phyloP scores from a whole-genome alignment of 352 stramenopile species.

The Phytopythium helicoides region DNA sequence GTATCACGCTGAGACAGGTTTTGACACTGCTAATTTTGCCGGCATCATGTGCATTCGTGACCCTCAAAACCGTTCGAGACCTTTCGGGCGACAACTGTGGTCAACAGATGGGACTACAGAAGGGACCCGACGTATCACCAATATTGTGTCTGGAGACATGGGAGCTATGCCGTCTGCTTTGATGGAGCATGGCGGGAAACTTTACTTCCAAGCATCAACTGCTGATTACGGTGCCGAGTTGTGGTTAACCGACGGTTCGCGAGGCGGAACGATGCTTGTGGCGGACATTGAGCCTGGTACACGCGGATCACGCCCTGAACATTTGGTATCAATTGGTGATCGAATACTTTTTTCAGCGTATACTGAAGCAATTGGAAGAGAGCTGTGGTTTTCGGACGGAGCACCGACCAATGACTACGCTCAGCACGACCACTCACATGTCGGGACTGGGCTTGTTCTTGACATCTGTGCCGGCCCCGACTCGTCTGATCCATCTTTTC shows the following conservation, averaged over 20 bases:
- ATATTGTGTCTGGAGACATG: slow-evolving; percentile 26
- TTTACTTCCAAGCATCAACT: slow-evolving; percentile 78
- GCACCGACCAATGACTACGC: slow-evolving; percentile 22
- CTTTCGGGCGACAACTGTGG: slow-evolving; percentile 71
- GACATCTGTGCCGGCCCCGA: slow-evolving; percentile 50
- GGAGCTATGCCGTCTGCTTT: slow-evolving; percentile 36
- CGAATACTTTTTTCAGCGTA: slow-evolving; percentile 58
- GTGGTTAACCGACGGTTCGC: slow-evolving; percentile 68
- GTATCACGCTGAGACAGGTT: slow-evolving; percentile 48
- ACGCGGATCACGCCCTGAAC: slow-evolving; percentile 32
- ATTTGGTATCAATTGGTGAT: slow-evolving; percentile 29
- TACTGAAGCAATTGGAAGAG: slow-evolving; percentile 33
- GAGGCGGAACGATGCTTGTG: slow-evolving; percentile 43
- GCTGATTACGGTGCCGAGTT: slow-evolving; percentile 60
- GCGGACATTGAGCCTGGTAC: slow-evolving; percentile 51
- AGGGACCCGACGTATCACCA: slow-evolving; percentile 58
- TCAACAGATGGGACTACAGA: slow-evolving; percentile 68
- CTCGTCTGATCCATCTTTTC: slow-evolving; percentile 54
- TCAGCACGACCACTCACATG: slow-evolving; percentile 20
- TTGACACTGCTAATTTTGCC: slow-evolving; percentile 58
- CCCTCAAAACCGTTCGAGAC: slow-evolving; percentile 4
- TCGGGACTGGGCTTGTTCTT: slow-evolving; percentile 43
- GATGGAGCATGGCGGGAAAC: slow-evolving; percentile 24
- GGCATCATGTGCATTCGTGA: slow-evolving; percentile 74
- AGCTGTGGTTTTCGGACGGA: slow-evolving; percentile 66